Base-by-base conservation (phyloP, 2,329 filamentous ascomycete genomes). In the Albophoma yamanashiensis region DNA sequence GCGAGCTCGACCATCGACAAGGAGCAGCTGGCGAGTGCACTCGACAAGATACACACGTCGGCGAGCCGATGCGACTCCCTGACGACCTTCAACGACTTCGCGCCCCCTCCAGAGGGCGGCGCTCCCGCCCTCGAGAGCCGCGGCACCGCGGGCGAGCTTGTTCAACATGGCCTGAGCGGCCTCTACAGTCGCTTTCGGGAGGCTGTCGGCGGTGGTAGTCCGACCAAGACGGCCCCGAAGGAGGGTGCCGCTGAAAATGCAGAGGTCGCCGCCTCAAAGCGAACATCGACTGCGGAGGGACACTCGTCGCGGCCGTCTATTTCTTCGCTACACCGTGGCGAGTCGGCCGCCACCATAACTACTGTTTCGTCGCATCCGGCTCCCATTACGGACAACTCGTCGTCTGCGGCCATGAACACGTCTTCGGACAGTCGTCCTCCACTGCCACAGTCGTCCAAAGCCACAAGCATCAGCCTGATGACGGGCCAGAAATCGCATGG, bases 71-170 rank as follows among this genome's bases (percentile, higher is more conserved):
- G 89, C 40, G 89, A 89, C 63, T 84, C 86, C 40, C 80, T 97
- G 56, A 97, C 93, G 2, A 95, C 92, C 11, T 97, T 97, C 75
- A 95, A 95, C 74, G 92, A 97, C 69, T 92, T 96, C 68, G 89
- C 89, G 0, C 86, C 88, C 1, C 86, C 87, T 6, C 86, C 89
- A 0, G 77, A 80, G 2, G 78, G 82, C 31, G 50, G 31, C 1
- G 76, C 83, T 1, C 78, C 81, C 1, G 75, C 78, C 17, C 74
- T 79, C 31, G 91, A 96, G 67, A 84, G 79, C 61, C 91, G 91
- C 70, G 83, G 83, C 11, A 78, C 90, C 43, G 80, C 87, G 0
- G 84, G 86, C 34, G 91, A 96, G 61, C 74, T 89, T 47, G 85
- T 94, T 27, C 90, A 94, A 63, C 89, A 93, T 73, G 91, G 93